Evolutionary conservation across 2,329 filamentous ascomycete species (phyloP), one percentile per base, ranked within the genome.

Genomic region (Arthroderma sp.): DNA sequence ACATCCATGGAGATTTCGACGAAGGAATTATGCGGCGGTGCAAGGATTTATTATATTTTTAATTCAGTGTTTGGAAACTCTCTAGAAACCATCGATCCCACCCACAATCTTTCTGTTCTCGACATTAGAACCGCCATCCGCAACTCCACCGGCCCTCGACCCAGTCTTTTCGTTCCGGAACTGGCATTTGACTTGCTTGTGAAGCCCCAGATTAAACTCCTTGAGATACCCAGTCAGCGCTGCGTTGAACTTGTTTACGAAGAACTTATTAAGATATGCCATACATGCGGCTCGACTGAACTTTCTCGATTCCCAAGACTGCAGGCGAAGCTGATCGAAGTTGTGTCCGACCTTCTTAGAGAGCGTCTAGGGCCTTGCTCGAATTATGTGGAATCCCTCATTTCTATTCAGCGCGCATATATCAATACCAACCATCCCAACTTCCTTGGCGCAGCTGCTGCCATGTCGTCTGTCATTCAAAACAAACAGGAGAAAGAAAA

Each of bases 351-450:
- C 70, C 82, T 98, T 47, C 79, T 98, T 55, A 85, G 93, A 56
- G 93, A 98, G 74, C 83, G 91, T 60, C 79, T 98, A 4, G 93
- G 93, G 1, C 93, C 93, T 9, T 84, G 87, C 58, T 95, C 91
- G 1, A 80, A 75, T 55, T 98, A 98, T 64, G 93, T 98, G 44
- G 93, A 96, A 72, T 97, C 91, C 41, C 79, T 98, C 61, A 98
- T 98, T 63, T 87, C 93, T 25, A 98, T 98, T 60, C 93, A 98
- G 73, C 83, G 93, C 63, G 93, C 93, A 19, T 98, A 98, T 73
- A 97, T 98, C 75, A 98, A 98, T 76, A 98, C 93, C 43, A 98
- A 98, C 68, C 93, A 98, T 70, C 93, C 93, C 53, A 98, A 98
- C 73, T 98, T 98, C 76, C 82, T 97, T 15, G 93, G 93, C 47